Conservation (phyloP, 495 filamentous ascomycete genomes). For the Patellaria atrata region DNA sequence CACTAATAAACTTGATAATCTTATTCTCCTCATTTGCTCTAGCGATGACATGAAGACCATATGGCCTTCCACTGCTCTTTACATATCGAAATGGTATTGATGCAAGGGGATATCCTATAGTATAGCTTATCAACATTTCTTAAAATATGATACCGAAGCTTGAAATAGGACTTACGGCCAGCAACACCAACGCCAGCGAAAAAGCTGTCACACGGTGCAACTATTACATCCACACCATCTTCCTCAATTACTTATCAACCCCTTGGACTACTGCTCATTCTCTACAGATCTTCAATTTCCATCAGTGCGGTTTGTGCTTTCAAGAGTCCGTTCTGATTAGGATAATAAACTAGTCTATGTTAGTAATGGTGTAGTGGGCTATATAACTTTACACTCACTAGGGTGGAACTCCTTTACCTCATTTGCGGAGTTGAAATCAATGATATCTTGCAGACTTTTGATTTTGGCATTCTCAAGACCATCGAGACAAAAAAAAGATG, state of each 20-base stretch:
- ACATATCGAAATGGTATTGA: too few relatives aligned
- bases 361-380: background rate
- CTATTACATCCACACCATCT: slow-evolving; percentile 3
- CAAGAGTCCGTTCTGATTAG: slow-evolving; percentile 1
- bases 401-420: slow-evolving; percentile 3
- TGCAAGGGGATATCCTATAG: too few relatives aligned
- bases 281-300: slow-evolving; percentile 5
- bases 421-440: slow-evolving; percentile 5
- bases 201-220: slow-evolving; percentile 6
- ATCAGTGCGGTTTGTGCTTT: slow-evolving; percentile 2
- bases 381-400: background rate
- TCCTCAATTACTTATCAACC: slow-evolving; percentile 4
- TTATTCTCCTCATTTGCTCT: too few relatives aligned
- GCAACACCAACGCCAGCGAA: slow-evolving; percentile 4
- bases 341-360: background rate
- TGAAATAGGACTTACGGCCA: slow-evolving; percentile 3
- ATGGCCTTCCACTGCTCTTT: too few relatives aligned
- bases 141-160: too few relatives aligned
- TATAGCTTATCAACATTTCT: too few relatives aligned
- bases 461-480: slow-evolving; percentile 1
- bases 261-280: slow-evolving; percentile 3
- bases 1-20: too few relatives aligned
- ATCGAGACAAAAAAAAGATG: background rate
- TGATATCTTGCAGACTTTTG: slow-evolving; percentile 3
- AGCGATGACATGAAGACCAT: too few relatives aligned